These are phyloP conservation scores for Pichia pseudocactophila DNA, from an alignment of 805 yeast genomes.

Conservation along the genomic window DNA sequence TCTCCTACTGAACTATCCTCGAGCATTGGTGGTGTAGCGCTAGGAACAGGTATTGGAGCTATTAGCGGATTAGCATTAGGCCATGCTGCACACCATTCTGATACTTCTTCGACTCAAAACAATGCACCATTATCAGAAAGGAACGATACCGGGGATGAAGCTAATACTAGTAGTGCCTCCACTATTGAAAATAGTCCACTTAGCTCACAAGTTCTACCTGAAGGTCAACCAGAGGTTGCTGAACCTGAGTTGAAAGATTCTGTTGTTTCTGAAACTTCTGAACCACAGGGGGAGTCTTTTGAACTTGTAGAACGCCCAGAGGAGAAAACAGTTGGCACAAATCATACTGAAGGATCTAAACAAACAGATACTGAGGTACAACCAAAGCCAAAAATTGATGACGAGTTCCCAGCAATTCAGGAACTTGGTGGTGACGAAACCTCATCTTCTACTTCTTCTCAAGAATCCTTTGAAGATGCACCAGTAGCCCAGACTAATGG, in stretches of 20 bases:
- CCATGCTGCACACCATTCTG: conserved; percentile 57
- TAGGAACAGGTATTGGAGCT: conserved; percentile 3
- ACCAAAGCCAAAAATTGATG: not conserved
- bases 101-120: conserved; percentile 85
- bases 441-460: conserved; percentile 14
- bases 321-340: conserved; percentile 7
- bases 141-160: conserved; percentile 46
- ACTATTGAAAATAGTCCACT: conserved; percentile 24
- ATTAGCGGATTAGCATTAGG: conserved; percentile 30
- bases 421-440: conserved; percentile 7
- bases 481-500: conserved; percentile 1
- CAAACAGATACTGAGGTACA: not conserved
- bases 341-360: not conserved
- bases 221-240: conserved; percentile 14
- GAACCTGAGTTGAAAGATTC: not conserved
- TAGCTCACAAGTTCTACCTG: conserved; percentile 25
- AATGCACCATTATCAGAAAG: conserved; percentile 88
- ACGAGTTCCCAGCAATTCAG: conserved; percentile 7
- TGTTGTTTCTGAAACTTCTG: conserved; percentile 12
- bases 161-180: conserved; percentile 29
- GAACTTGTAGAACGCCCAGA: conserved; percentile 47
- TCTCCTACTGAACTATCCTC: conserved; percentile 35
- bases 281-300: conserved; percentile 36
- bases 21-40: conserved; percentile 31
- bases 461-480: conserved; percentile 12